These are phyloP conservation scores for Ganoderma lucidum DNA, from an alignment of 1,284 basidiomycete species.

Conservation along the genomic window DNA sequence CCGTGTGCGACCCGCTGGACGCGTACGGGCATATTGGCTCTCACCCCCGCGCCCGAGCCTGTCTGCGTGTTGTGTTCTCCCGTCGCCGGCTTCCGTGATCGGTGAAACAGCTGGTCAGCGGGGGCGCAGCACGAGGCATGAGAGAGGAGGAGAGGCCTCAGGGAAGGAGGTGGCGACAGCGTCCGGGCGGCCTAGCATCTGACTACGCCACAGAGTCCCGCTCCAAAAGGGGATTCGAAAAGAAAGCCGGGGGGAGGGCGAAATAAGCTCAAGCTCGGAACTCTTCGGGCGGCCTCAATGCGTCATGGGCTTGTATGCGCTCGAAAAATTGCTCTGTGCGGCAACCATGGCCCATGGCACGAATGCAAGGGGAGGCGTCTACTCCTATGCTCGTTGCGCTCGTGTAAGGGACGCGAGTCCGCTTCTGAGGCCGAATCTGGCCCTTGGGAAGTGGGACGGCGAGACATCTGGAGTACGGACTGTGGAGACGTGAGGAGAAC, in stretches of 20 bases:
- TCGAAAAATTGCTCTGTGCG: not conserved
- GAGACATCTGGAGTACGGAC: not conserved
- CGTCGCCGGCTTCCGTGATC: not conserved
- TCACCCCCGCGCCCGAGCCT: slow-evolving; percentile 14
- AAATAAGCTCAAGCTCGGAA: slow-evolving; percentile 6
- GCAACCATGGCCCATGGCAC: not conserved
- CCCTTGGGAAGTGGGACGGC: not conserved
- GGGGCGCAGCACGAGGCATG: not conserved
- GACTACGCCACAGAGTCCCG: not conserved
- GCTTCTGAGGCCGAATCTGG: not conserved
- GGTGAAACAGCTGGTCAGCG: not conserved
- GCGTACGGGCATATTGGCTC: slow-evolving; percentile 28
- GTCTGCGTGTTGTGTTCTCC: slow-evolving; percentile 6
- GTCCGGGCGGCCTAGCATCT: not conserved
- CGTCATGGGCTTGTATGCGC: not conserved
- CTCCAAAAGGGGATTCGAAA: not conserved
- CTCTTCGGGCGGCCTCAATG: not conserved
- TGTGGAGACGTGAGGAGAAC: not conserved
- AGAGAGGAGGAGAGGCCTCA: not conserved
- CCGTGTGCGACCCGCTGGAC: slow-evolving; percentile 16
- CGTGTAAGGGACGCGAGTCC: not conserved
- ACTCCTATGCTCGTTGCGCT: not conserved
- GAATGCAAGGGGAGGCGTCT: not conserved
- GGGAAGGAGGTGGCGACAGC: not conserved
- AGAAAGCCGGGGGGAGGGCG: not conserved